phyloP scores from a whole-genome alignment of 768 basidiomycete genomes.

The Trametes elegans region DNA sequence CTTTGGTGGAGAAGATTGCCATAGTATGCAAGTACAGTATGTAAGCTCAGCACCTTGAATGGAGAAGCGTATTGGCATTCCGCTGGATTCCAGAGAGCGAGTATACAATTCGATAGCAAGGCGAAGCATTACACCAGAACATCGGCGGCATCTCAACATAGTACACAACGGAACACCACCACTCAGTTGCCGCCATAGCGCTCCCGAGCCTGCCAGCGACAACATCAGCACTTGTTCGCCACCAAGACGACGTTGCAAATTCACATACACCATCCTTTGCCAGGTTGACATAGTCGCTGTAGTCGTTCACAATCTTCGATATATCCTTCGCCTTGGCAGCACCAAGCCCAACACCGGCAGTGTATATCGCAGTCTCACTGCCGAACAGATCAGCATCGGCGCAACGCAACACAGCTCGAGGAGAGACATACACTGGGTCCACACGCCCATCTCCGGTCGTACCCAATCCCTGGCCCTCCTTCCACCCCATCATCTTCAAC shows the following conservation, averaged over 20 bases:
- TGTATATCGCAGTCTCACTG: constrained; percentile 83
- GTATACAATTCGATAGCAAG: neutral
- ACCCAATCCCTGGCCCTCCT: constrained; percentile 84
- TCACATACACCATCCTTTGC: constrained; percentile 30
- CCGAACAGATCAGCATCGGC: neutral
- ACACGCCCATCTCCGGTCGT: constrained; percentile 79
- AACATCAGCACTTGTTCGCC: neutral
- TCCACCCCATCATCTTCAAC: constrained; percentile 98
- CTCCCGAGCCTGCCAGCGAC: constrained; percentile 32
- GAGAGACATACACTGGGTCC: constrained; percentile 72
- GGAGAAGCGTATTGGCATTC: too few relatives aligned
- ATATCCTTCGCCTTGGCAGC: constrained; percentile 88
- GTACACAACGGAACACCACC: neutral
- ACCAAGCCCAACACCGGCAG: constrained; percentile 87
- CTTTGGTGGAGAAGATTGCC: too few relatives aligned
- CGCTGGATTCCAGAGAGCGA: neutral
- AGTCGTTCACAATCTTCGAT: constrained; percentile 32
- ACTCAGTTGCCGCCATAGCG: constrained; percentile 31
- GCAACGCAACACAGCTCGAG: neutral
- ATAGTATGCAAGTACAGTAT: too few relatives aligned
- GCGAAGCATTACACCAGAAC: neutral
- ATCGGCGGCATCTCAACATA: neutral
- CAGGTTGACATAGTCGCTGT: constrained; percentile 29
- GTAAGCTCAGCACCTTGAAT: too few relatives aligned
- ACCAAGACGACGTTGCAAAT: neutral